Base-by-base conservation (phyloP, 2,329 filamentous ascomycete species). In the Cadophora luteo-olivacea region DNA sequence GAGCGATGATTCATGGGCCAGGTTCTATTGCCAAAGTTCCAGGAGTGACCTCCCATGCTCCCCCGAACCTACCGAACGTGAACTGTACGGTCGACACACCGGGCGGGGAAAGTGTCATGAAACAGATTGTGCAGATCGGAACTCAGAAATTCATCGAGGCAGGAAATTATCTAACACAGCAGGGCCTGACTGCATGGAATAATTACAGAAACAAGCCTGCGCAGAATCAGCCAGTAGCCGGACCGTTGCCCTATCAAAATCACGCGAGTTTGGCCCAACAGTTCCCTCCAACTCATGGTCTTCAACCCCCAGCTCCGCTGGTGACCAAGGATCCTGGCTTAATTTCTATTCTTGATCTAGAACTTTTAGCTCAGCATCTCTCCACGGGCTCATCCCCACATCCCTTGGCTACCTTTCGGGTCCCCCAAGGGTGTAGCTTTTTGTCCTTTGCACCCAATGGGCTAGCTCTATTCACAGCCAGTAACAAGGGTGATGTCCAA, bases 401-500 rank as follows among this genome's bases (percentile, higher is more conserved):
- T 72, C 90, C 91, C 0, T 78, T 92, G 55, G 87, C 90, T 2
- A 93, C 91, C 0, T 94, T 96, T 74, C 84, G 86, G 36, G 84
- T 91, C 1, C 87, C 89, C 0, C 85, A 92, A 19, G 93, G 93
- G 9, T 95, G 92, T 78, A 95, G 92, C 77, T 94, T 92, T 76
- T 77, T 96, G 38, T 94, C 92, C 0, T 92, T 97, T 72, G 89
- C 92, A 1, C 92, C 92, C 0, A 88, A 87, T 7, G 92, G 92
- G 0, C 79, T 94, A 32, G 88, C 87, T 63, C 83, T 97, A 12
- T 91, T 96, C 79, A 94, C 91, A 0, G 91, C 91, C 7, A 95
- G 91, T 79, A 91, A 86, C 75, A 94, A 94, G 78, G 92, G 92
- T n/a, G 93, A 97, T 75, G 86, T 92, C 6, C 91, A 94, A 76